Conservation (phyloP, 2,329 filamentous ascomycete genomes). For the Dissoconium aciculare region DNA sequence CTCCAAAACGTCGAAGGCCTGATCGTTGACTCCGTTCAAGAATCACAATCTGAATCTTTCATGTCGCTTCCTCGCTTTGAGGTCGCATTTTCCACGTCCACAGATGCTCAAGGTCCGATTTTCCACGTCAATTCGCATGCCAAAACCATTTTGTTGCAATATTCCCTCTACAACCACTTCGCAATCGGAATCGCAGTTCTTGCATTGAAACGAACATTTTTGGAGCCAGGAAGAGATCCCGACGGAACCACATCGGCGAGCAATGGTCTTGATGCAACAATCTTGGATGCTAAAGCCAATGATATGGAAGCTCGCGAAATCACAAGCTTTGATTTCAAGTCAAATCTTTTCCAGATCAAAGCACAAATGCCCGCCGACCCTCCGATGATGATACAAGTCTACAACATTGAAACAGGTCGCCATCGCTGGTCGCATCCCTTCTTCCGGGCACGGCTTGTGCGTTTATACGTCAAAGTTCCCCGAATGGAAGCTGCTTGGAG, state of each 20-base stretch:
- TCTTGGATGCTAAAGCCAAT: constrained; percentile 13
- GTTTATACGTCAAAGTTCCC: constrained; percentile 79
- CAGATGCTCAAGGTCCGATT: constrained; percentile 72
- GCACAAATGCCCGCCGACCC: constrained; percentile 78
- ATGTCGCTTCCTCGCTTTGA: constrained; percentile 76
- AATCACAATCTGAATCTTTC: constrained; percentile 73
- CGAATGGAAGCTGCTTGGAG: constrained; percentile 75
- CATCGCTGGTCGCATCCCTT: constrained; percentile 83
- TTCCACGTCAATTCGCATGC: constrained; percentile 76
- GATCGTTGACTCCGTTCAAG: constrained; percentile 74
- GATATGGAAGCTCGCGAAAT: constrained; percentile 42
- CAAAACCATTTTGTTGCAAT: constrained; percentile 65
- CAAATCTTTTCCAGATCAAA: constrained; percentile 72
- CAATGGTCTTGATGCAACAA: constrained; percentile 14
- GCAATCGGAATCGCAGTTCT: constrained; percentile 67
- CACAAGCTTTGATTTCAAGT: constrained; percentile 67
- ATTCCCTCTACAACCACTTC: constrained; percentile 89
- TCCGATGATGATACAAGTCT: constrained; percentile 79
- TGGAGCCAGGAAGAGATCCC: constrained; percentile 13
- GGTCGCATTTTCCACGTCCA: constrained; percentile 67
- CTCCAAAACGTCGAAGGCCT: constrained; percentile 75
- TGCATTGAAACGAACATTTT: constrained; percentile 44
- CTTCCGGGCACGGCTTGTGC: constrained; percentile 56
- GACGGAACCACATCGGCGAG: constrained; percentile 7
- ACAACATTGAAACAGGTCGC: constrained; percentile 64